Conservation (phyloP, 257 asterid species). For the Knoxia roxburghii region DNA sequence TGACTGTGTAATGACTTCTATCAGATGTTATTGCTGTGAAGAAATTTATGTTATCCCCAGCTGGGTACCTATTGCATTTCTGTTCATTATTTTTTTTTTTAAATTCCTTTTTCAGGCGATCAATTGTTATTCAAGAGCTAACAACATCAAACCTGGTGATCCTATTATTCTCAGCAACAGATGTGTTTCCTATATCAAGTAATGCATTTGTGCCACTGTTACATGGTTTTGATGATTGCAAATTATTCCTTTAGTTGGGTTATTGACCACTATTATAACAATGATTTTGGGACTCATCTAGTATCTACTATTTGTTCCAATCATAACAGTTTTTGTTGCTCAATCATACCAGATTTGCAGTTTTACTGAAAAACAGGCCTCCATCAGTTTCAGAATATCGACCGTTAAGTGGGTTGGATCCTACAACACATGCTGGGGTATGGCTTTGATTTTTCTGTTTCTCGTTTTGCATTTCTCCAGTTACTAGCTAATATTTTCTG, state of each 20-base stretch:
- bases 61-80: slow-evolving; percentile 3
- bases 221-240: not conserved
- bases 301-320: not conserved
- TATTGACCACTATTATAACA: not conserved
- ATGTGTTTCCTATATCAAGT: slow-evolving; percentile 87
- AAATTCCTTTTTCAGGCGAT: slow-evolving; percentile 54
- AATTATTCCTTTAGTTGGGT: not conserved
- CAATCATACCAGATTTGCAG: slow-evolving; percentile 49
- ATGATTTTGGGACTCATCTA: slow-evolving; percentile 13
- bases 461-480: slow-evolving; percentile 1
- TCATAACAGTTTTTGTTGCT: not conserved
- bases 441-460: slow-evolving; percentile 13
- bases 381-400: slow-evolving; percentile 73
- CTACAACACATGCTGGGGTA: slow-evolving; percentile 92
- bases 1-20: not conserved
- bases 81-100: slow-evolving; percentile 7
- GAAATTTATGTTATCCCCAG: not conserved
- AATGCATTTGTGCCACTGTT: slow-evolving; percentile 4
- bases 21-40: not conserved
- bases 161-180: slow-evolving; percentile 70
- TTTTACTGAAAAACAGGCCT: slow-evolving; percentile 67
- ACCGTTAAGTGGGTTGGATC: slow-evolving; percentile 88
- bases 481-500: slow-evolving; percentile 13
- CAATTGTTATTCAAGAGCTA: slow-evolving; percentile 71
- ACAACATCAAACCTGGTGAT: slow-evolving; percentile 67